phyloP scores from a whole-genome alignment of 106 monocot species.

The Xerophyta viscosa region DNA sequence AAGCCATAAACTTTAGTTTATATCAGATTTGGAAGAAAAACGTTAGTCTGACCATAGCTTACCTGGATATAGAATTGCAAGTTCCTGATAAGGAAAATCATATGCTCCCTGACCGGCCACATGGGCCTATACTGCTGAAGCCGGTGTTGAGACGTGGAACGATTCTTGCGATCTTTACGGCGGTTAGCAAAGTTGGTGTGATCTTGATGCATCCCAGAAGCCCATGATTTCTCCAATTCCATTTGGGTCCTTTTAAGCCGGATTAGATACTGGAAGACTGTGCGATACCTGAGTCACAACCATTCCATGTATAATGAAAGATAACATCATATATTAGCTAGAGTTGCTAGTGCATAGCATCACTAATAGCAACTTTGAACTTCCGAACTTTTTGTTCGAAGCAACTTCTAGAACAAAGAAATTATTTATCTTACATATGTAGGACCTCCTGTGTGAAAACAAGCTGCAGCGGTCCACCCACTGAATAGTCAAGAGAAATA shows the following conservation, averaged over 20 bases:
- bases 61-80: constrained; percentile 99
- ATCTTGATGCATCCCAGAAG: constrained; percentile 90
- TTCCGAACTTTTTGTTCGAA: not conserved
- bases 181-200: constrained; percentile 79
- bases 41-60: not conserved
- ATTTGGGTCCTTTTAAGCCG: constrained; percentile 96
- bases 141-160: constrained; percentile 28
- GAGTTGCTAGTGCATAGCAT: too few species aligned
- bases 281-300: constrained; percentile 59
- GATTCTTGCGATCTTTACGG: constrained; percentile 45
- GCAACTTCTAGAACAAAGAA: too few species aligned
- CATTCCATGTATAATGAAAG: too few species aligned
- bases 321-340: too few species aligned
- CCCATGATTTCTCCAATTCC: constrained; percentile 98
- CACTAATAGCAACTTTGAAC: not conserved
- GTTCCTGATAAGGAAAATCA: constrained; percentile 94
- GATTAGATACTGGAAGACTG: constrained; percentile 87
- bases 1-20: too few species aligned
- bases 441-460: constrained; percentile 95
- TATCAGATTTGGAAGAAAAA: too few species aligned
- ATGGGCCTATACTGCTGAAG: constrained; percentile 49
- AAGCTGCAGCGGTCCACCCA: constrained; percentile 87
- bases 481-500: constrained; percentile 83
- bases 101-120: constrained; percentile 90
- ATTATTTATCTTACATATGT: constrained; percentile 58